These are phyloP conservation scores for Cladosporium colombiae DNA, from an alignment of 2,329 filamentous ascomycete genomes.

Conservation along the genomic window DNA sequence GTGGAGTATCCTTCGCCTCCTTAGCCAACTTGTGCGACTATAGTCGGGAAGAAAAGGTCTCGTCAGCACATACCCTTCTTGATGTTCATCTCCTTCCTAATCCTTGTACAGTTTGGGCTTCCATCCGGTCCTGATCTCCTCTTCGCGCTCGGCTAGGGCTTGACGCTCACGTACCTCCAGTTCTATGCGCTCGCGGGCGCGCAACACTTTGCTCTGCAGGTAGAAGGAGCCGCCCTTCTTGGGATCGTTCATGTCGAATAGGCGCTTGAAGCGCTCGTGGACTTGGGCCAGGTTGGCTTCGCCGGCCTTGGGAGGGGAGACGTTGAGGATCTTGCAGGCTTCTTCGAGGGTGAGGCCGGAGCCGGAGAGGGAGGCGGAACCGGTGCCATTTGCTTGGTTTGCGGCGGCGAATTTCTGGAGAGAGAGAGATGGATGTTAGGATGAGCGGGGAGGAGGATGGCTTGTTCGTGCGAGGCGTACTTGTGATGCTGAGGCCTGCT, in stretches of 20 bases:
- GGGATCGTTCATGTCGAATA: slow-evolving; percentile 94
- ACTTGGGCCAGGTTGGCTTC: slow-evolving; percentile 77
- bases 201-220: slow-evolving; percentile 91
- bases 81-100: slow-evolving; percentile 42
- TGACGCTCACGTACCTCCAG: slow-evolving; percentile 73
- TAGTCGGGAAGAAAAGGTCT: neutral
- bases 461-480: slow-evolving; percentile 20
- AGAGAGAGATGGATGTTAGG: neutral
- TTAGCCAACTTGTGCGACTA: slow-evolving; percentile 23
- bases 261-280: slow-evolving; percentile 83
- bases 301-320: slow-evolving; percentile 80
- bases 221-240: slow-evolving; percentile 97
- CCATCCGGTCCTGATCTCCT: slow-evolving; percentile 81
- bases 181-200: slow-evolving; percentile 90
- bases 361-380: slow-evolving; percentile 58
- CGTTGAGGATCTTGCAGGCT: slow-evolving; percentile 95
- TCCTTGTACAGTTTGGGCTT: slow-evolving; percentile 96
- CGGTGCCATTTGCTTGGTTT: slow-evolving; percentile 27
- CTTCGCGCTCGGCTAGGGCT: slow-evolving; percentile 71
- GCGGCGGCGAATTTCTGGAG: slow-evolving; percentile 38
- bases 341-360: slow-evolving; percentile 89
- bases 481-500: slow-evolving; percentile 80
- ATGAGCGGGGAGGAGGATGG: neutral
- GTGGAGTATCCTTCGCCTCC: slow-evolving; percentile 18
- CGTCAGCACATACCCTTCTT: slow-evolving; percentile 23